These are phyloP conservation scores for Mrakia frigida DNA, from an alignment of 768 basidiomycete species.

Conservation along the genomic window DNA sequence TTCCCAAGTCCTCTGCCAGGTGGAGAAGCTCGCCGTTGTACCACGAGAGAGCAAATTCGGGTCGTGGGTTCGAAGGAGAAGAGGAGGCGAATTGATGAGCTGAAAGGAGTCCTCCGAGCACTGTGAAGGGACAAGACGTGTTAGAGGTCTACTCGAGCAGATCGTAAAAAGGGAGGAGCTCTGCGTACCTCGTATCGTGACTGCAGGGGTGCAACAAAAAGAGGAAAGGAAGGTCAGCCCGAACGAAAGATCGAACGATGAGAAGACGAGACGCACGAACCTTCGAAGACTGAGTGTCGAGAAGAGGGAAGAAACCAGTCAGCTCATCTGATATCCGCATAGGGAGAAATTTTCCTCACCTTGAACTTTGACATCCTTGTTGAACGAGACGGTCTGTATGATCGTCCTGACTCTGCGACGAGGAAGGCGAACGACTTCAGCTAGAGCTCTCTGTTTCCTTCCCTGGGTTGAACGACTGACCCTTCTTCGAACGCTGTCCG, in stretches of 20 bases:
- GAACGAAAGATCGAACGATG: background rate
- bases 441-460: too few relatives aligned
- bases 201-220: background rate
- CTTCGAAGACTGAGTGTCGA: constrained; percentile 6
- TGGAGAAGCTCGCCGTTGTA: constrained; percentile 67
- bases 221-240: too few relatives aligned
- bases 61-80: constrained; percentile 34
- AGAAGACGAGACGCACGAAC: background rate
- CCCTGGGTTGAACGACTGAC: too few relatives aligned
- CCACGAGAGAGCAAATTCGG: constrained; percentile 69
- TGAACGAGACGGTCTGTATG: constrained; percentile 20
- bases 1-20: constrained; percentile 80
- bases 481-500: constrained; percentile 20
- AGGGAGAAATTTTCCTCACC: too few relatives aligned
- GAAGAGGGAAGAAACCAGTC: background rate
- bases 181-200: constrained; percentile 24
- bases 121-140: constrained; percentile 78
- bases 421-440: too few relatives aligned
- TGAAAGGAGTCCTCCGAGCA: constrained; percentile 70
- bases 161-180: too few relatives aligned
- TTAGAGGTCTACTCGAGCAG: too few relatives aligned
- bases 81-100: constrained; percentile 55
- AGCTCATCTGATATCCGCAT: too few relatives aligned
- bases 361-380: constrained; percentile 23
- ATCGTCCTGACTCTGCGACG: constrained; percentile 1